Base-by-base conservation (phyloP, 202 grass and related monocot species). In the Hordeum pubiflorum region DNA sequence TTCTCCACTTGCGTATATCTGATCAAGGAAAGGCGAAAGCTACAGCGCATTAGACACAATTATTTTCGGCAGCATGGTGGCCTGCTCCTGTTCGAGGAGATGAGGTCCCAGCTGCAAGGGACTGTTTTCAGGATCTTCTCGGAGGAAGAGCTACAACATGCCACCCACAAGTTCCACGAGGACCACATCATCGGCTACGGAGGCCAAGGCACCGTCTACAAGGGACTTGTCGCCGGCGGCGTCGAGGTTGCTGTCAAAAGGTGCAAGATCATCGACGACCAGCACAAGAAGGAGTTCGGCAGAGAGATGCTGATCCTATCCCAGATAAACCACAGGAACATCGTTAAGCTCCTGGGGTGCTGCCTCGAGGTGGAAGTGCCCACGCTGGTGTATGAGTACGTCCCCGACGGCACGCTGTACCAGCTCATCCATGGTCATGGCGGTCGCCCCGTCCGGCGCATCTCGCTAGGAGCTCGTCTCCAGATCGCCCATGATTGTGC, bases 321-420 rank as follows among this genome's bases (percentile, higher is more conserved):
- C 6, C 83, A 89, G 37, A 82, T 91, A 44, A 91, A 89, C n/a
- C 92, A 94, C 61, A 81, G 80, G 54, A 91, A 86, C 46, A 34
- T 91, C 9, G 84, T 91, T 9, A 91, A 83, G 75, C 69, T 91
- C 4, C 37, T 87, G 1, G 92, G 92, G 1, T 89, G 89, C 3
- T 94, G 89, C 48, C 40, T 94, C 1, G 89, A 94, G 72, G 92
- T 91, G 9, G 89, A 94, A 13, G 92, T 94, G 9, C 89, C 89
- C 0, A 92, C 89, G 76, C 65, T 92, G 6, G 27, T 29, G 27
- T 92, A 85, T 27, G 40, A 89, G 44, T 89, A 72, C 77, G n/a
- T 89, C 48, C 67, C 84, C 2, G 76, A 85, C 2, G 87, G 87
- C 23, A 87, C 50, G 4, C 2, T 92, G 9, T 87, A 81, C 76